Evolutionary conservation across 2,329 filamentous ascomycete species (phyloP).

Genomic region (Plectosphaerella plurivora): DNA sequence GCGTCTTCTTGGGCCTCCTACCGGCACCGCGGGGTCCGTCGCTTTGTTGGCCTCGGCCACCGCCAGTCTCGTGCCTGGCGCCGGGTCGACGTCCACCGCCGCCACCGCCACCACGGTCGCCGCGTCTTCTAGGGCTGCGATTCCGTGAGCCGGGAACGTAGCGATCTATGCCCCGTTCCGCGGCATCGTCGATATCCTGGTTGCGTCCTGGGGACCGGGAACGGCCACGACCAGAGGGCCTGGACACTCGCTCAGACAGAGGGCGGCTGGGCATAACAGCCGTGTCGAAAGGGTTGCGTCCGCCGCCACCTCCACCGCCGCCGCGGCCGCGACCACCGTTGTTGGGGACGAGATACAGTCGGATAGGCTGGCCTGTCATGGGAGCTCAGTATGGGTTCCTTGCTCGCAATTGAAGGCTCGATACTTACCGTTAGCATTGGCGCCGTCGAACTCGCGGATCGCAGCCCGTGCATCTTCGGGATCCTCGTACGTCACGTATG

Average conservation of each 20-base stretch:
- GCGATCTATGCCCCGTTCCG: constrained; percentile 68
- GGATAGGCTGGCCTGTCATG: constrained; percentile 69
- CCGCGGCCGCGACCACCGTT: constrained; percentile 31
- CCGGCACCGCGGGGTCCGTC: constrained; percentile 34
- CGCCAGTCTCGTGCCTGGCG: constrained; percentile 37
- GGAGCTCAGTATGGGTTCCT: background rate
- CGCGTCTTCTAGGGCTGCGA: constrained; percentile 53
- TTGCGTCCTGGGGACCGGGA: constrained; percentile 50
- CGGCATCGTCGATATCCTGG: constrained; percentile 51
- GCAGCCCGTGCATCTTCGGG: constrained; percentile 69
- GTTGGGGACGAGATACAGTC: constrained; percentile 58
- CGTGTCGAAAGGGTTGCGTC: constrained; percentile 53
- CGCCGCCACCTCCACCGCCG: constrained; percentile 9
- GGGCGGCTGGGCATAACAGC: constrained; percentile 52
- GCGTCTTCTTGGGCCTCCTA: constrained; percentile 70
- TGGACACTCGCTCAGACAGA: constrained; percentile 57
- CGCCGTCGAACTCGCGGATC: constrained; percentile 77
- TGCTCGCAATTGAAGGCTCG: background rate
- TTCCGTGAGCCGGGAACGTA: constrained; percentile 65
- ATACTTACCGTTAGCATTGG: constrained; percentile 72
- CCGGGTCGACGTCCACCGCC: constrained; percentile 47
- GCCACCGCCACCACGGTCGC: constrained; percentile 26
- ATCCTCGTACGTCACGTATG: constrained; percentile 75
- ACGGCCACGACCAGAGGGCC: constrained; percentile 54
- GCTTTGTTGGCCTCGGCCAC: constrained; percentile 14